These are phyloP conservation scores for Perkinsus chesapeaki DNA, from an alignment of 169 alveolate genomes.

Conservation along the genomic window DNA sequence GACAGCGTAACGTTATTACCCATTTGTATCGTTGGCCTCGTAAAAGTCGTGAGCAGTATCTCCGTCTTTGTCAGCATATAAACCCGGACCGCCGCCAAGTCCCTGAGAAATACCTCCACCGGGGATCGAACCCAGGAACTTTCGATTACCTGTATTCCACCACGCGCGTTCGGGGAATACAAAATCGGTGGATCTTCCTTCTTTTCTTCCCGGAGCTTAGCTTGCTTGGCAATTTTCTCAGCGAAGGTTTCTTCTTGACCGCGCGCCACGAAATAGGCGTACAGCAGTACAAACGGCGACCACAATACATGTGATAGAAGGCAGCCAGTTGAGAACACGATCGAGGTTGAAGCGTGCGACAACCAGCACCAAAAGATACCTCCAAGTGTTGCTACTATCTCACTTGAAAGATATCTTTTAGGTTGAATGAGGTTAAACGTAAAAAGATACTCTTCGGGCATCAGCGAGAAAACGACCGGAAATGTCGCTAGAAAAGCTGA, in stretches of 20 bases:
- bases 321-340: neutral
- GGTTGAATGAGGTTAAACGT: neutral
- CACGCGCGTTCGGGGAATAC: neutral
- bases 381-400: neutral
- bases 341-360: neutral
- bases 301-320: neutral
- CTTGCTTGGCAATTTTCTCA: neutral
- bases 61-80: neutral
- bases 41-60: neutral
- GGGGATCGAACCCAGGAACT: neutral
- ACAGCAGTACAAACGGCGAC: neutral
- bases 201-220: neutral
- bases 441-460: neutral
- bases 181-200: neutral
- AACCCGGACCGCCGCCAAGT: neutral
- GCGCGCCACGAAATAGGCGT: neutral
- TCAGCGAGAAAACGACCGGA: neutral
- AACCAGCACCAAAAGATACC: neutral
- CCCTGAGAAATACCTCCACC: neutral
- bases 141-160: neutral
- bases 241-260: no score
- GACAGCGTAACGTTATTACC: neutral
- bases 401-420: neutral
- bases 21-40: neutral
- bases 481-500: neutral